phyloP scores from a whole-genome alignment of 306 rosid genomes.

The Delonix regia region DNA sequence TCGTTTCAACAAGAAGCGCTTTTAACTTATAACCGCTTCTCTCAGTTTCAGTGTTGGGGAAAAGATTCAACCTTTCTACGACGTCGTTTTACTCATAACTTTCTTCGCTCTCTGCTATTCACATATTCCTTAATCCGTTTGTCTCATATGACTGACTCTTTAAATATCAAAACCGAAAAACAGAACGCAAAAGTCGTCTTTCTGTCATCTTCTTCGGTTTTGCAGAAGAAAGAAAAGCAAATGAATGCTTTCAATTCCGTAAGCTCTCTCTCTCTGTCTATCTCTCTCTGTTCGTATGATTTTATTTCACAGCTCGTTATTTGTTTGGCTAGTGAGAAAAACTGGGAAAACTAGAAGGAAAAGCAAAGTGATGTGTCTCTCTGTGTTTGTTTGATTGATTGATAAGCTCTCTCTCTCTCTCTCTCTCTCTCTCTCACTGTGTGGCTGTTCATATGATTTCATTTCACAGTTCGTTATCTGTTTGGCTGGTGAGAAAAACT shows the following conservation, averaged over 20 bases:
- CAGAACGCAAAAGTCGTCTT: background rate
- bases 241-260: constrained; percentile 4
- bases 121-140: no score
- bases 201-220: background rate
- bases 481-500: background rate
- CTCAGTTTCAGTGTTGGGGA: no score
- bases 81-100: background rate
- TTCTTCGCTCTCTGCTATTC: background rate
- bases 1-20: no score
- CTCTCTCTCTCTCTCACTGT: no score
- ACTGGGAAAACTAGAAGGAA: background rate
- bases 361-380: background rate
- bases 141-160: no score
- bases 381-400: background rate
- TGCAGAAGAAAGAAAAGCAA: background rate
- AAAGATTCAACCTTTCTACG: no score
- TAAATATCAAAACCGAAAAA: background rate
- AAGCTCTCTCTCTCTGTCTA: background rate
- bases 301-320: background rate
- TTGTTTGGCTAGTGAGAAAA: background rate
- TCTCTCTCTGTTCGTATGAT: background rate
- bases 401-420: no score
- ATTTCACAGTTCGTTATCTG: no score
- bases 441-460: no score
- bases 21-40: no score